phyloP scores from a whole-genome alignment of 768 basidiomycete genomes.

The Hericium rajendrae region DNA sequence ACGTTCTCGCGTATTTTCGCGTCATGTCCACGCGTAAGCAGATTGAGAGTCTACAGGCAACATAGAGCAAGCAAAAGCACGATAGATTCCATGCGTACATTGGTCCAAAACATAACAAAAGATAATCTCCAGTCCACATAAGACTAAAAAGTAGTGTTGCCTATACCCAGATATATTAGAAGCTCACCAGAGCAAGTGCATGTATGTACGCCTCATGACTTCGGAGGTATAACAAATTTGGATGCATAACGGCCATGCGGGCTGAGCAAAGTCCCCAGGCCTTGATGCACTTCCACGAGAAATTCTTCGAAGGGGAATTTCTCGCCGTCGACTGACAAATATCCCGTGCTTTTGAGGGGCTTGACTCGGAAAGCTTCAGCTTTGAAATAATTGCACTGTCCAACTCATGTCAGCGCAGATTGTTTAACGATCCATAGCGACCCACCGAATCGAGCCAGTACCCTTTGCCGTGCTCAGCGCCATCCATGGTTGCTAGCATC shows the following conservation, averaged over 20 bases:
- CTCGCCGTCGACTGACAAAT: slow-evolving; percentile 73
- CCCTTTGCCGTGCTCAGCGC: slow-evolving; percentile 48
- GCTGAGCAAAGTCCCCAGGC: slow-evolving; percentile 57
- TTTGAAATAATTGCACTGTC: slow-evolving; percentile 63
- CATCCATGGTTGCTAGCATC: slow-evolving; percentile 44
- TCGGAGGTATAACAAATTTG: slow-evolving; percentile 27
- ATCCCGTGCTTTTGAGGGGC: slow-evolving; percentile 43
- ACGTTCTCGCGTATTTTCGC: not conserved
- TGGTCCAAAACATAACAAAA: no score
- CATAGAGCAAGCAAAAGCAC: no score
- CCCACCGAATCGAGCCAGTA: slow-evolving; percentile 58
- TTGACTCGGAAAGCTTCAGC: slow-evolving; percentile 65
- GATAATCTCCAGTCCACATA: no score
- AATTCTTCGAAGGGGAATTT: slow-evolving; percentile 62
- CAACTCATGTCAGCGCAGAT: slow-evolving; percentile 7
- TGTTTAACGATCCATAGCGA: not conserved
- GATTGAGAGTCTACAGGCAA: no score
- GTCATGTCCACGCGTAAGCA: no score
- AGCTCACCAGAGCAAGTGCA: no score
- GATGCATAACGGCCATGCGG: slow-evolving; percentile 50
- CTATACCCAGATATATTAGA: no score
- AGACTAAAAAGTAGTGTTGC: no score
- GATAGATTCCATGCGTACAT: no score
- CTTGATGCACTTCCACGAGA: slow-evolving; percentile 67
- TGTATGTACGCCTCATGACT: no score